These are phyloP conservation scores for Ogataea populi-albae DNA, from an alignment of 805 yeast species.

Conservation along the genomic window DNA sequence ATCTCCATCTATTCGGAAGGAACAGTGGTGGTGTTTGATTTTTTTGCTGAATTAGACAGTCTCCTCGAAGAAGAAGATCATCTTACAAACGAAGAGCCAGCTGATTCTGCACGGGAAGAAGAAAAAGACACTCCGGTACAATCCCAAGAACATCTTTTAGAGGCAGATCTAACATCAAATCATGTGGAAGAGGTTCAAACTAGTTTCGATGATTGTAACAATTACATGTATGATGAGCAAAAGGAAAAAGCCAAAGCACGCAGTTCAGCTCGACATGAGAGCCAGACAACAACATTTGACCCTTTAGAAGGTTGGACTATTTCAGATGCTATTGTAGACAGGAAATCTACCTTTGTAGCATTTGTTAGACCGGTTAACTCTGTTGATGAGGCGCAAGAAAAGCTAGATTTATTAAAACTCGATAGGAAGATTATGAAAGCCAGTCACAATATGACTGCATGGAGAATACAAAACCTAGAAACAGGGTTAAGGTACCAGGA, in stretches of 20 bases:
- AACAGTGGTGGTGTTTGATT: constrained; percentile 76
- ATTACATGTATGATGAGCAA: constrained; percentile 27
- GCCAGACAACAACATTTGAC: constrained; percentile 29
- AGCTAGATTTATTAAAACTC: constrained; percentile 48
- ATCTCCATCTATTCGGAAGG: constrained; percentile 54
- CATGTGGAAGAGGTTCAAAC: not conserved
- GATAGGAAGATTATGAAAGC: constrained; percentile 71
- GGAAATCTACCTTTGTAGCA: constrained; percentile 84
- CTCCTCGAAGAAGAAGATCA: constrained; percentile 36
- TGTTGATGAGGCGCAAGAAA: constrained; percentile 62
- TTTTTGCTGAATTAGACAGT: constrained; percentile 63
- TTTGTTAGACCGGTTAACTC: constrained; percentile 61
- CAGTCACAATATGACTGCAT: constrained; percentile 80
- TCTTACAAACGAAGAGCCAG: constrained; percentile 21
- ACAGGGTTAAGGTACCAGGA: constrained; percentile 68
- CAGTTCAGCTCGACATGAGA: constrained; percentile 3
- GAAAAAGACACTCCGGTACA: constrained; percentile 1
- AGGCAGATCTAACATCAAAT: not conserved
- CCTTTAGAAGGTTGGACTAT: constrained; percentile 70
- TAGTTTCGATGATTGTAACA: constrained; percentile 7
- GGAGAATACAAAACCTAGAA: constrained; percentile 60
- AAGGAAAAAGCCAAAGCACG: constrained; percentile 26
- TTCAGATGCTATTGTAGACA: constrained; percentile 75
- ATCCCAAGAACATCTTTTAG: too few species aligned
- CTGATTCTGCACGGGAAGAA: constrained; percentile 13